Evolutionary conservation across 495 filamentous ascomycete genomes (phyloP), one percentile per base, ranked within the genome.

Genomic region (Corynascus novoguineensis): DNA sequence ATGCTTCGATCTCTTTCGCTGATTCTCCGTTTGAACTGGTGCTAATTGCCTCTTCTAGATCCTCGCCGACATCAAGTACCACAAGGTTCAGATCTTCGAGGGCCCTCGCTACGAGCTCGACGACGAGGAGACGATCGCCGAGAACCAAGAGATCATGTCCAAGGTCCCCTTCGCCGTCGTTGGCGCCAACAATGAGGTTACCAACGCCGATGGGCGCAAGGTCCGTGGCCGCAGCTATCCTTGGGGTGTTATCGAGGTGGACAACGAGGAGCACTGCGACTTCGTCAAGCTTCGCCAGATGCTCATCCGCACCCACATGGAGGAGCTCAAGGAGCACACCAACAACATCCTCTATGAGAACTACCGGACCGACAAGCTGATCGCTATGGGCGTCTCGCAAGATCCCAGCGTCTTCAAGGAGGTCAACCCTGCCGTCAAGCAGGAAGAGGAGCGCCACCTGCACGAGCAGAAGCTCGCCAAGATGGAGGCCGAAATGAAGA

Each of bases 401-500:
- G 93, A 98, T 74, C 92, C 90, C 50, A 95, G 86, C 71, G 93
- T 98, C 64, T 98, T 98, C 89, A 98, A 97, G 82, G 93, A 98
- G 83, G 92, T 98, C 81, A 98, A 97, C 81, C 93, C 93, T 29
- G 93, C 95, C 47, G 95, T 97, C 73, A 98, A 98, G 87, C 95
- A 97, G 75, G 93, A 98, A 72, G 93, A 98, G 79, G 93, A 98
- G 81, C 90, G 93, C 66, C 82, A 84, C 52, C 81, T 98, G 51
- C 93, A 98, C 82, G 93, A 98, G 75, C 95, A 97, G 82, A 98
- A 98, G 80, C 87, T 98, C 61, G 87, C 90, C 64, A 98, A 98
- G 89, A 98, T 98, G 93, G 93, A 98, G 73, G 82, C 88, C 67
- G 93, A 98, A 73, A 98, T 98, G 93, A 97, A 97, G 89, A 97